phyloP scores from a whole-genome alignment of 257 asterid species.

The Fraxinus excelsior region DNA sequence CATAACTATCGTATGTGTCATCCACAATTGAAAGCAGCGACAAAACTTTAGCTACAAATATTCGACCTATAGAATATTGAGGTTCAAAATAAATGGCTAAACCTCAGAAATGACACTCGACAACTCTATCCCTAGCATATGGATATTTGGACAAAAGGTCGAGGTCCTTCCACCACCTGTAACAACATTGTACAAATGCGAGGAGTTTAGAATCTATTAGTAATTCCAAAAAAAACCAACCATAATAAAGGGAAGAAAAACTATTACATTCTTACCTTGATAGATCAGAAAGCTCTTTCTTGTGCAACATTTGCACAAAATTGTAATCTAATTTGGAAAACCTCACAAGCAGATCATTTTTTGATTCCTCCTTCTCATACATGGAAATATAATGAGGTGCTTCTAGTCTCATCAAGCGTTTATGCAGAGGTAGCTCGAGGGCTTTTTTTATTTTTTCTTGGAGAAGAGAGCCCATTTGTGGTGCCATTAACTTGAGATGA shows the following conservation, averaged over 20 bases:
- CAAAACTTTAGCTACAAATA: constrained; percentile 10
- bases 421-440: constrained; percentile 14
- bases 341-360: constrained; percentile 15
- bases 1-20: constrained; percentile 38
- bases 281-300: constrained; percentile 25
- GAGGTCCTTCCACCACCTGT: constrained; percentile 43
- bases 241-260: too few species aligned
- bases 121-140: constrained; percentile 27
- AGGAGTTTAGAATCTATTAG: not conserved
- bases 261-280: constrained; percentile 14
- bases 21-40: constrained; percentile 15
- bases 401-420: constrained; percentile 17
- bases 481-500: not conserved
- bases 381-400: constrained; percentile 6
- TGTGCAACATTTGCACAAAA: constrained; percentile 33
- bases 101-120: constrained; percentile 31
- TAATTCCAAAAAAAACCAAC: not conserved
- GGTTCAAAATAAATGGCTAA: constrained; percentile 23
- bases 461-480: not conserved
- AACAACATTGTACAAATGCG: not conserved
- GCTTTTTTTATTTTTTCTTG: constrained; percentile 27
- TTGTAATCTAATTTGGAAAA: constrained; percentile 28
- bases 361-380: constrained; percentile 8
- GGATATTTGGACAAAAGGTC: constrained; percentile 30
- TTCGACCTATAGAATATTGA: constrained; percentile 19